Evolutionary conservation across 2,329 filamentous ascomycete genomes (phyloP).

Genomic region (Claviceps fusiformis): DNA sequence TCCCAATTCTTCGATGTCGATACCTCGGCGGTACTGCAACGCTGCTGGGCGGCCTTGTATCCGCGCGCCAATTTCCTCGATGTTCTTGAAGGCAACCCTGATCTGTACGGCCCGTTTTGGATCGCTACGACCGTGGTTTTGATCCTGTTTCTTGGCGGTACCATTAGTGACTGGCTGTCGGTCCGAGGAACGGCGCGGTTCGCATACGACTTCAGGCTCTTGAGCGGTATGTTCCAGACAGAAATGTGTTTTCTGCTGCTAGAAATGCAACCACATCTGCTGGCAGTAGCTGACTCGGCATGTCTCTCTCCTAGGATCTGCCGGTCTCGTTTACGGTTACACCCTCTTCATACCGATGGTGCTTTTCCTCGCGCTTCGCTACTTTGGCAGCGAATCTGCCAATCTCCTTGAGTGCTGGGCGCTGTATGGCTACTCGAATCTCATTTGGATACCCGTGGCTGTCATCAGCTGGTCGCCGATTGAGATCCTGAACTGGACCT

Average conservation of each 20-base stretch:
- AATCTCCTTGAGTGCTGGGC: constrained; percentile 93
- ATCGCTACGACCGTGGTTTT: constrained; percentile 95
- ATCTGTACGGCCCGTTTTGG: constrained; percentile 96
- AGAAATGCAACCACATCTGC: not conserved
- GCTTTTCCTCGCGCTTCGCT: constrained; percentile 79
- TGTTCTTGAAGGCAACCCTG: constrained; percentile 89
- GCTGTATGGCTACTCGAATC: constrained; percentile 88
- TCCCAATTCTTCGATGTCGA: constrained; percentile 98
- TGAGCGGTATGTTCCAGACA: constrained; percentile 50
- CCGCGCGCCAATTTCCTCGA: constrained; percentile 93
- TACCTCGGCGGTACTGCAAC: constrained; percentile 72
- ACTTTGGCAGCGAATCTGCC: constrained; percentile 88
- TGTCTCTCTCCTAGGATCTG: constrained; percentile 44
- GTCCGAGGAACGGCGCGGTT: constrained; percentile 57
- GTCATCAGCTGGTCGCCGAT: constrained; percentile 82
- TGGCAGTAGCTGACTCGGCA: not conserved
- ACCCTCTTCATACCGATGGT: constrained; percentile 73
- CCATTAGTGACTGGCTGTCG: constrained; percentile 81
- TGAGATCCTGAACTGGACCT: constrained; percentile 79
- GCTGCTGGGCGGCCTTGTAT: constrained; percentile 80
- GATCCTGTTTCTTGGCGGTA: constrained; percentile 89
- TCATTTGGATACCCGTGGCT: constrained; percentile 94
- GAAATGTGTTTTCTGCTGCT: not conserved
- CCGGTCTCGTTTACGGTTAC: constrained; percentile 90
- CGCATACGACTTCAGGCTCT: constrained; percentile 77